phyloP scores from a whole-genome alignment of 2,329 filamentous ascomycete genomes.

The Blastomyces emzantsi region DNA sequence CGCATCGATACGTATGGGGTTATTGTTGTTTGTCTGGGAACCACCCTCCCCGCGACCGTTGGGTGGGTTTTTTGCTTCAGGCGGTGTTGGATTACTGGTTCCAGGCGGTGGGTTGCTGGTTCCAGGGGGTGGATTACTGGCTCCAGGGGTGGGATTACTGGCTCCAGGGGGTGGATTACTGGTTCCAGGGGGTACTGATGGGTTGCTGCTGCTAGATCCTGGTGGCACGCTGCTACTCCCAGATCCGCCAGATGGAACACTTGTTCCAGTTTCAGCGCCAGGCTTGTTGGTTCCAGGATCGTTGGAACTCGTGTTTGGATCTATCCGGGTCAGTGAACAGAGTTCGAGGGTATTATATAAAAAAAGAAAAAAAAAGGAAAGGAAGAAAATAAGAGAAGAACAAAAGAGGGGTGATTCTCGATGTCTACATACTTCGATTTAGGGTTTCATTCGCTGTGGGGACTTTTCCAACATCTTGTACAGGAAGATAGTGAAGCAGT shows the following conservation, averaged over 20 bases:
- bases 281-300: neutral
- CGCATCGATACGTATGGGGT: neutral
- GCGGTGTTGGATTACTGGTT: neutral
- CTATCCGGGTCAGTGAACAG: neutral
- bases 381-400: neutral
- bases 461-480: constrained; percentile 1
- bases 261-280: neutral
- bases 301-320: neutral
- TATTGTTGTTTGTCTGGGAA: neutral
- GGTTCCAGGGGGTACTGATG: neutral
- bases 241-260: neutral
- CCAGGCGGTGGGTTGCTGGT: neutral
- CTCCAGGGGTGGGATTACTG: neutral
- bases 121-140: neutral
- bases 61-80: neutral
- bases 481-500: constrained; percentile 3
- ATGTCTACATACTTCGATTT: neutral
- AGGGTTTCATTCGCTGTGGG: constrained; percentile 4
- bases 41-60: neutral
- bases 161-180: neutral
- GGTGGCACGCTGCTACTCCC: neutral
- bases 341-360: no score
- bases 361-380: no score
- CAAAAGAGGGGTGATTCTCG: no score
- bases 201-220: neutral